Percentiles rank a stretch among this genome's conserved stretches.
Conservation (phyloP, 192 early-diverging fungal genomes). For the Chytriomyces hyalinus region DNA sequence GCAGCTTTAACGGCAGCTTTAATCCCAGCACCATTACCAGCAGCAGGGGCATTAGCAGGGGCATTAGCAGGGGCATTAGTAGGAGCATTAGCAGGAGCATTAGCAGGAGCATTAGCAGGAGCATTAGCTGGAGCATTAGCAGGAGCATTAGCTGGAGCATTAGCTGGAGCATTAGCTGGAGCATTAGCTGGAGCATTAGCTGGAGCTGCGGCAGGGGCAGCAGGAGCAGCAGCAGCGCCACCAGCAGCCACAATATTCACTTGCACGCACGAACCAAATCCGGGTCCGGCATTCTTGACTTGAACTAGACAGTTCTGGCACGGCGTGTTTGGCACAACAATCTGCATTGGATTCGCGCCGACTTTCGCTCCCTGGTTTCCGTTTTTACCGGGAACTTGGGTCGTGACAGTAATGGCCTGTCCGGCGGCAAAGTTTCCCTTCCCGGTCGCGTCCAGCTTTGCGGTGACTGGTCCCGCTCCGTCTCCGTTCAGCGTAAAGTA, state of each 20-base stretch:
- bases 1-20: background rate
- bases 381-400: background rate
- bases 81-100: slow-evolving; percentile 25
- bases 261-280: background rate
- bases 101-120: slow-evolving; percentile 25
- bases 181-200: slow-evolving; percentile 13
- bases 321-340: background rate
- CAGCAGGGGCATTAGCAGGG: slow-evolving; percentile 4
- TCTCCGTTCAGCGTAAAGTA: slow-evolving; percentile 20
- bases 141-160: background rate
- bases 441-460: slow-evolving; percentile 23
- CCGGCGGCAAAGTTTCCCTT: slow-evolving; percentile 9
- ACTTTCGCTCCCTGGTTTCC: background rate
- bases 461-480: slow-evolving; percentile 10
- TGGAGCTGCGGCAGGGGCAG: too few species aligned
- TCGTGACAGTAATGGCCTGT: background rate
- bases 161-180: slow-evolving; percentile 21
- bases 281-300: background rate
- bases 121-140: slow-evolving; percentile 4
- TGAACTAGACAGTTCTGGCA: background rate
- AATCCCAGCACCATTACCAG: background rate
- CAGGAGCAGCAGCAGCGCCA: slow-evolving; percentile 7
- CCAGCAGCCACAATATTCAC: slow-evolving; percentile 28
- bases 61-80: slow-evolving; percentile 18
- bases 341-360: background rate